A percentile compares a stretch with the other conserved stretches of the same genome.
phyloP scores from a whole-genome alignment of 176 grass and related monocot species.

The Aegilops speltoides region DNA sequence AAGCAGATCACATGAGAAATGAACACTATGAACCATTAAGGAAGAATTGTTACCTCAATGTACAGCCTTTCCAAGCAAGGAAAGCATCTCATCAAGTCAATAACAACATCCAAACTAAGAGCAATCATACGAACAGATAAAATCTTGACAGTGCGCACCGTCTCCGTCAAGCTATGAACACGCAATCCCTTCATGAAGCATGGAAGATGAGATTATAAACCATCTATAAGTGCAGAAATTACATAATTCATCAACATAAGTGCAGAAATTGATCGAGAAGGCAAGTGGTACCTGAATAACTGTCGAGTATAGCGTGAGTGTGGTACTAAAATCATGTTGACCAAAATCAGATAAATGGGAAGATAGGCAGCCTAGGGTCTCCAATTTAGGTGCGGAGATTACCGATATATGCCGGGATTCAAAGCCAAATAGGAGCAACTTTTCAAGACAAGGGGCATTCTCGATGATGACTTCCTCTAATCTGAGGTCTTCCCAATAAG shows the following conservation, averaged over 20 bases:
- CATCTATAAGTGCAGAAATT: background rate
- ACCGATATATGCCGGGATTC: background rate
- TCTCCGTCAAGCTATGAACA: background rate
- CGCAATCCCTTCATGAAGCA: background rate
- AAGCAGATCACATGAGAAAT: background rate
- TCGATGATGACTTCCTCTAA: background rate
- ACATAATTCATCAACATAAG: background rate
- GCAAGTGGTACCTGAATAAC: background rate
- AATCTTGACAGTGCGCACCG: background rate
- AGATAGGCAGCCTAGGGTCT: background rate
- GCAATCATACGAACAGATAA: background rate
- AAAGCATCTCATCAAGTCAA: constrained; percentile 5
- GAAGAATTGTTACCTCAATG: background rate
- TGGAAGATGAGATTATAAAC: background rate
- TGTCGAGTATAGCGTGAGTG: background rate
- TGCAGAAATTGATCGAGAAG: background rate
- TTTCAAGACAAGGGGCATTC: constrained; percentile 3
- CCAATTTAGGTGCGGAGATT: background rate
- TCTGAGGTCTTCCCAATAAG: background rate
- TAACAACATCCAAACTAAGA: background rate
- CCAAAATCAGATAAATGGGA: background rate
- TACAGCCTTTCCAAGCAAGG: background rate
- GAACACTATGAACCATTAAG: background rate
- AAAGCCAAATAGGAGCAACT: background rate
- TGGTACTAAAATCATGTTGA: no score